Evolutionary conservation across 1,284 basidiomycete genomes (phyloP), one percentile per base, ranked within the genome.

Genomic region (Hypsizygus ulmarius): DNA sequence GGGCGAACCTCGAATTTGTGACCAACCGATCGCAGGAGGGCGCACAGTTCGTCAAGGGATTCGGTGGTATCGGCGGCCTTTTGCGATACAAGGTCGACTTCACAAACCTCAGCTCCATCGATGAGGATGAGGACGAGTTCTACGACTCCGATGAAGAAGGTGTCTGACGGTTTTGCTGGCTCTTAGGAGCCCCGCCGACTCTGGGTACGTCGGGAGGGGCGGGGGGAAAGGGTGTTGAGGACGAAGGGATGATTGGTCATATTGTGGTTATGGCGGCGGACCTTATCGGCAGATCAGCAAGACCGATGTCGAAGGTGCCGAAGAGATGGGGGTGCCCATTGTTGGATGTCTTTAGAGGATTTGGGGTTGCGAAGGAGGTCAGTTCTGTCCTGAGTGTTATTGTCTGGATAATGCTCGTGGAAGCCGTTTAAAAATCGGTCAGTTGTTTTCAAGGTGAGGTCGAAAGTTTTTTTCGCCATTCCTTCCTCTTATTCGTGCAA

Each of bases 41-140:
- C 28, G 91, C 91, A 37, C 97, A 99, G 69, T 99, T 98, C 75
- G 94, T 97, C 62, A 96, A 96, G 68, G 97, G 96, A 43, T 99
- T 99, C 63, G 96, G 96, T 73, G 96, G 96, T 29, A 97, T 99
- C 57, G 96, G 96, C 39, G 96, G 96, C 28, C 75, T 98, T 51
- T 74, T 97, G 54, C 82, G 94, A 50, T 97, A 97, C 82, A 96
- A 97, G 75, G 93, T 97, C 57, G 93, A 94, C 70, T 92, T 97
- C 70, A 80, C 79, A 55, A 89, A 88, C 66, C 74, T 95, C 39
- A 73, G 78, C 29, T 74, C 78, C 38, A 64, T 83, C 29, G 90
- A 91, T 57, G 89, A 89, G 43, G 84, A 87, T 28, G 83, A 87
- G 51, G 88, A 91, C 70, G 81, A 90, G 73, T 91, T 90, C 70